These are phyloP conservation scores for Beta lomatogona DNA, from an alignment of 179 eudicot species.

Conservation along the genomic window DNA sequence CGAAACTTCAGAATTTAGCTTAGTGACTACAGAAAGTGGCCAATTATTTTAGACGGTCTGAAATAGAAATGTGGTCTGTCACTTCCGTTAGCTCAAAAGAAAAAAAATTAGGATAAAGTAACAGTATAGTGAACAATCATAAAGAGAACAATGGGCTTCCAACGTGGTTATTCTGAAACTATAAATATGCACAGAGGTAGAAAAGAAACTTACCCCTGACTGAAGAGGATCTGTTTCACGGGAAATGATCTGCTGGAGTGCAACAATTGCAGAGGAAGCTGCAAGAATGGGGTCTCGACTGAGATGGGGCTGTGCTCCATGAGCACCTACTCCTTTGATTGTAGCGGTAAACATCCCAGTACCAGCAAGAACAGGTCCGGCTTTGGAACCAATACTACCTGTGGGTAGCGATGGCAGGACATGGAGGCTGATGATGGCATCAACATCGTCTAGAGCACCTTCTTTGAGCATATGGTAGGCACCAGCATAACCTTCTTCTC, in stretches of 20 bases:
- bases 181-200: background rate
- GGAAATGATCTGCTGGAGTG: slow-evolving; percentile 74
- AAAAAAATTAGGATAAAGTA: background rate
- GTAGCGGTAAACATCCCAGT: slow-evolving; percentile 45
- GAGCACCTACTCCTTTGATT: slow-evolving; percentile 59
- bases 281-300: slow-evolving; percentile 65
- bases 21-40: too few relatives aligned
- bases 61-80: too few relatives aligned
- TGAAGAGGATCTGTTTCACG: slow-evolving; percentile 70
- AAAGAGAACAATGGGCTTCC: background rate
- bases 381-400: slow-evolving; percentile 47
- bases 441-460: slow-evolving; percentile 45
- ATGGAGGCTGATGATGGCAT: slow-evolving; percentile 52
- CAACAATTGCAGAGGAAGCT: slow-evolving; percentile 53
- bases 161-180: background rate
- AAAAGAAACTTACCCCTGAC: slow-evolving; percentile 40
- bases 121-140: background rate
- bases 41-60: too few relatives aligned
- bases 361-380: slow-evolving; percentile 60
- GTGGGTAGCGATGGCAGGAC: slow-evolving; percentile 44
- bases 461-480: slow-evolving; percentile 55
- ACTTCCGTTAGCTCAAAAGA: background rate
- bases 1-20: too few relatives aligned
- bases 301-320: slow-evolving; percentile 67
- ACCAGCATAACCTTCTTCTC: slow-evolving; percentile 65